Base-by-base conservation (phyloP, 306 rosid species). In the Castanopsis chinensis region DNA sequence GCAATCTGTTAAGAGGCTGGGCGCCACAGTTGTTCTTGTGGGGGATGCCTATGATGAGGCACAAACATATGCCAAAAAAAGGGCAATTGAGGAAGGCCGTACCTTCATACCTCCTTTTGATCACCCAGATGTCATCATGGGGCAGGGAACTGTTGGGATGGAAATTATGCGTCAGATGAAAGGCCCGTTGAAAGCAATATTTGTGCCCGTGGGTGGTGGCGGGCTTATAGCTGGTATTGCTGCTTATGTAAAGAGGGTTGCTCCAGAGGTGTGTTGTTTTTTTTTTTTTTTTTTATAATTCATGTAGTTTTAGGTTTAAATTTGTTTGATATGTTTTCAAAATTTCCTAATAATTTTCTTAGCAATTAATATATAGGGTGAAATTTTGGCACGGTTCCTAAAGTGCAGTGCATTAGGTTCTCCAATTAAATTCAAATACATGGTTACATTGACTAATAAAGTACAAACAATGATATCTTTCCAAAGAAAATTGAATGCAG, bases 191-290 rank as follows among this genome's bases (percentile, higher is more conserved):
- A 90, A 90, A 80, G 98, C 99, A 4, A 93, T 96, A 41, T 96
- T 96, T 81, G 99, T 93, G 84, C 99, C 99, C 1, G 91, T 96
- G 23, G 99, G 99, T 51, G 99, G 99, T 32, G 99, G 99, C 65
- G 99, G 99, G 59, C 90, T 96, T 41, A 91, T 96, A 30, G 97
- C 99, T 77, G 99, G 99, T 53, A 89, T 96, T 83, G 99, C 99
- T 68, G 98, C 98, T 67, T 96, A 91, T 75, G 92, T 96, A 64
- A 96, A 96, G 93, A 91, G 96, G 86, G 91, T 96, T 71, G 83
- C 87, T 86, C 99, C 98, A 2, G 81, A 93, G 98, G 99, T 95
- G 71, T 76, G 72, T 73, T 56, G 64, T 59, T 70, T 77, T 27
- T 78, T 13, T 19, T 41, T 27, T 72, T 23, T 25, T 25, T 18